Percentiles rank a stretch among this genome's conserved stretches.
phyloP scores from a whole-genome alignment of 139 green algal genomes.

The Tetratostichococcus sp. region DNA sequence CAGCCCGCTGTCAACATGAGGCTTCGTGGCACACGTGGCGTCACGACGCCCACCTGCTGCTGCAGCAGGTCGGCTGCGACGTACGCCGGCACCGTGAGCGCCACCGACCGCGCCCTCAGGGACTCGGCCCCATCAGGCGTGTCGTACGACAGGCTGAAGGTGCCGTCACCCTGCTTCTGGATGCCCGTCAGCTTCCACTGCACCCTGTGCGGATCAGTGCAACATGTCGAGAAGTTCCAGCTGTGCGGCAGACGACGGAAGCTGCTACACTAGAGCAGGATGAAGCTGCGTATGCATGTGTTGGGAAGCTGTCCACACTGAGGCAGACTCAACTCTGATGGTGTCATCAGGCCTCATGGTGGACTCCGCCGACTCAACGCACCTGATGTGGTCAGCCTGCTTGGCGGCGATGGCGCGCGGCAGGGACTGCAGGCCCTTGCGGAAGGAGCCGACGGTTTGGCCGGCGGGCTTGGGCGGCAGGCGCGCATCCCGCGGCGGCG shows the following conservation, averaged over 20 bases:
- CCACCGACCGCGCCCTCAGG: conserved; percentile 56
- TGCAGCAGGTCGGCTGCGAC: conserved; percentile 75
- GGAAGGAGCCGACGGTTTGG: conserved; percentile 94
- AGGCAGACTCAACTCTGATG: no score
- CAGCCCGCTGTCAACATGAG: no score
- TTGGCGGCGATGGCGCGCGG: conserved; percentile 82
- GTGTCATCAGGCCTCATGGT: no score
- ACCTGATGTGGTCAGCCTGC: conserved; percentile 52
- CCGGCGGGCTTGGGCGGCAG: conserved; percentile 90
- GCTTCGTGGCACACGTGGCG: no score
- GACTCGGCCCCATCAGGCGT: conserved; percentile 73
- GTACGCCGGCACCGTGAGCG: conserved; percentile 89
- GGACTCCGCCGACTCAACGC: no score
- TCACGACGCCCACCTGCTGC: neutral
- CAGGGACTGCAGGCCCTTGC: conserved; percentile 81
- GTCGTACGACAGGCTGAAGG: conserved; percentile 67
- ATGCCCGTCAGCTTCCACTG: conserved; percentile 88
- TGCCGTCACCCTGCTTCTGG: conserved; percentile 39
- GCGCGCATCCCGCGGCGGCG: conserved; percentile 69
- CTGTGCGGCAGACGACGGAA: no score
- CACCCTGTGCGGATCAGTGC: conserved; percentile 36
- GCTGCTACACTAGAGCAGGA: no score
- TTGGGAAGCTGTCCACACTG: no score
- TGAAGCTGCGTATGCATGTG: no score
- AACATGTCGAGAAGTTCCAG: no score